These are phyloP conservation scores for Juglanconis juglandina DNA, from an alignment of 2,329 filamentous ascomycete genomes.

Conservation along the genomic window DNA sequence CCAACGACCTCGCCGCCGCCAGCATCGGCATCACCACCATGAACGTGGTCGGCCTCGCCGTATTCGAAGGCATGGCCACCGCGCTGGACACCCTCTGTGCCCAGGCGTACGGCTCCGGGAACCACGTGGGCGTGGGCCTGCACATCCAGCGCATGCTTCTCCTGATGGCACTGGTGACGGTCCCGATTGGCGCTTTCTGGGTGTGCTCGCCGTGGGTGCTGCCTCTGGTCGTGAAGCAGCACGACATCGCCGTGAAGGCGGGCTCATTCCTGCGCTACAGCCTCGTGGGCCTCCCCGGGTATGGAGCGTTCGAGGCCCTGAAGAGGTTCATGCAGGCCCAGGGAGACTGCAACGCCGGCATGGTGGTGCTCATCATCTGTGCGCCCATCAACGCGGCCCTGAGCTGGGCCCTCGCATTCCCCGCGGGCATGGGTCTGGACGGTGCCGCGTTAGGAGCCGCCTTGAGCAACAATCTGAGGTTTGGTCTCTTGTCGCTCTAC, in stretches of 20 bases:
- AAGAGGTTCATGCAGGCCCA: slow-evolving; percentile 55
- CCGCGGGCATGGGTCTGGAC: slow-evolving; percentile 41
- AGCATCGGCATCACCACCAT: slow-evolving; percentile 51
- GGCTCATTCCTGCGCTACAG: slow-evolving; percentile 47
- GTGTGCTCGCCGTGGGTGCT: slow-evolving; percentile 44
- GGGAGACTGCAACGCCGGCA: slow-evolving; percentile 48
- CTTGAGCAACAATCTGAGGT: slow-evolving; percentile 45
- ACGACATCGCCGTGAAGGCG: slow-evolving; percentile 44
- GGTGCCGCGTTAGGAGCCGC: slow-evolving; percentile 50
- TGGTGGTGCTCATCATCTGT: slow-evolving; percentile 44
- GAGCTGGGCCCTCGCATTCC: slow-evolving; percentile 46
- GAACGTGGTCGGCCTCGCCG: slow-evolving; percentile 50
- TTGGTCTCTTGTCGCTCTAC: slow-evolving; percentile 44
- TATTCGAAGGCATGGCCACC: slow-evolving; percentile 50
- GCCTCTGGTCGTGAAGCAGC: slow-evolving; percentile 43
- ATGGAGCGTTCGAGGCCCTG: slow-evolving; percentile 50
- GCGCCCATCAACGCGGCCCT: slow-evolving; percentile 46
- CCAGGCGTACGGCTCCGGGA: slow-evolving; percentile 49
- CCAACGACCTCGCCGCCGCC: slow-evolving; percentile 49
- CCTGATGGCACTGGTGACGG: slow-evolving; percentile 42
- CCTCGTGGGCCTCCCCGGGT: slow-evolving; percentile 49
- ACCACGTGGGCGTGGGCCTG: slow-evolving; percentile 44
- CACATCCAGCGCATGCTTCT: slow-evolving; percentile 52
- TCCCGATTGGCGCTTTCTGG: slow-evolving; percentile 50
- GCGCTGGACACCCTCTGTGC: slow-evolving; percentile 49